Evolutionary conservation across 2,329 filamentous ascomycete genomes (phyloP).

Genomic region (Coniella vitis): DNA sequence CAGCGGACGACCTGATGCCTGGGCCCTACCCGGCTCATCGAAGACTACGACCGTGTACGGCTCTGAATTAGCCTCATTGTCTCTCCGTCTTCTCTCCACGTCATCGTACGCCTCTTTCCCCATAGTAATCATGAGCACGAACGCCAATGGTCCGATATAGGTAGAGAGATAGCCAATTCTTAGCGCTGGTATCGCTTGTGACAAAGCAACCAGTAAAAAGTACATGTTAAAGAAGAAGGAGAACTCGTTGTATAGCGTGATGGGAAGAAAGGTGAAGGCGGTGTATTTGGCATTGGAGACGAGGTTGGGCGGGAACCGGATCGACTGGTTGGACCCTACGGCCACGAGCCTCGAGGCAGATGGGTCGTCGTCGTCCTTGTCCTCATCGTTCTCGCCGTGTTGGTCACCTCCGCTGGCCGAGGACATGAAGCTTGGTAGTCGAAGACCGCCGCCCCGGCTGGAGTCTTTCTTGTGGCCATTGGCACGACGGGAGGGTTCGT

Average conservation of each 20-base stretch:
- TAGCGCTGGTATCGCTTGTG: conserved; percentile 82
- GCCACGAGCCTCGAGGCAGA: conserved; percentile 67
- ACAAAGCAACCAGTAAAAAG: conserved; percentile 89
- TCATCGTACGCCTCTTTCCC: conserved; percentile 96
- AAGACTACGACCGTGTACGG: conserved; percentile 74
- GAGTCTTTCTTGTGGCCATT: conserved; percentile 35
- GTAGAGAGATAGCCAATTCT: conserved; percentile 92
- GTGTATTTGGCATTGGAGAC: conserved; percentile 98
- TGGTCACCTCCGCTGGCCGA: conserved; percentile 22
- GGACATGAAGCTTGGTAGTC: conserved; percentile 63
- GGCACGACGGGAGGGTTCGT: conserved; percentile 26
- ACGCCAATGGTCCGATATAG: conserved; percentile 85
- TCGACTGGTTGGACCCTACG: conserved; percentile 66
- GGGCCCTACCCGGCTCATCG: conserved; percentile 40
- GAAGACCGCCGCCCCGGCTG: conserved; percentile 42
- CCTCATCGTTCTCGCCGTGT: conserved; percentile 40
- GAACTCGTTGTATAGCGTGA: conserved; percentile 97
- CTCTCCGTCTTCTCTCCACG: conserved; percentile 74
- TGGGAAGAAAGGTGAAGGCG: conserved; percentile 83
- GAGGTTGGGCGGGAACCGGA: conserved; percentile 80
- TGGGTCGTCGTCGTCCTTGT: conserved; percentile 52
- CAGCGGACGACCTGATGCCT: conserved; percentile 29
- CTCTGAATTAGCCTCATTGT: conserved; percentile 92
- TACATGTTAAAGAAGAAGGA: conserved; percentile 99
- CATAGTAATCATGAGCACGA: conserved; percentile 86